Base-by-base conservation (phyloP, 2,329 filamentous ascomycete species). In the Claviceps sp. region DNA sequence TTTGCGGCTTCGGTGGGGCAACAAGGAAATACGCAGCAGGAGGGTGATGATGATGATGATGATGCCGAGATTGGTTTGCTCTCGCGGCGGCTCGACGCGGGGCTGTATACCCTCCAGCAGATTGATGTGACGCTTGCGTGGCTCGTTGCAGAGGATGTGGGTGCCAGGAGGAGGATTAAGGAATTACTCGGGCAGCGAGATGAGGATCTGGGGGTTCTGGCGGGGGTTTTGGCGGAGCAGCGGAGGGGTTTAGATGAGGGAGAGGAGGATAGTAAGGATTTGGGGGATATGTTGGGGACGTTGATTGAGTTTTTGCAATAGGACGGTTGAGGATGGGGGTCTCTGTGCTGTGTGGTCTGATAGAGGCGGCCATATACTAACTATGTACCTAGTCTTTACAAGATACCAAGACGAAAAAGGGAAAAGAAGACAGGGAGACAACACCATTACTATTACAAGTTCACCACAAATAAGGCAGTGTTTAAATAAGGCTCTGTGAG, bases 51-150 rank as follows among this genome's bases (percentile, higher is more conserved):
- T 3, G 61, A 61, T 2, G 59, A 61, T 6, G 54, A 55, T 2
- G 73, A 77, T 22, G 72, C 80, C 62, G 81, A 79, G 16, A 76
- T 82, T 48, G 87, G 87, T 59, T 90, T 84, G 77, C 75, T 94
- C 24, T 82, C 85, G 0, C 73, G 81, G 49, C 75, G 87, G 47
- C 73, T 97, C 16, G 89, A 95, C 57, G 89, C 87, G 0, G 93
- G 93, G 0, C 70, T 97, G 5, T 95, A 87, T 65, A 84, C 80
- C 26, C 68, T 96, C 52, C 89, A 95, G 70, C 85, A 81, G 2
- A 79, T 93, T 46, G 91, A 97, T 70, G 77, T 89, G 0, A 80
- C 93, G 34, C 68, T 98, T 34, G 87, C 90, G 13, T 98, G 93
- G 93, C 74, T 97, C 36, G 77, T 89, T 7, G 93, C 90, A 0